A percentile compares a stretch with the other conserved stretches of the same genome.
These are phyloP conservation scores for Dryadomyces quercus-mongolicae DNA, from an alignment of 2,329 filamentous ascomycete species.

Conservation along the genomic window DNA sequence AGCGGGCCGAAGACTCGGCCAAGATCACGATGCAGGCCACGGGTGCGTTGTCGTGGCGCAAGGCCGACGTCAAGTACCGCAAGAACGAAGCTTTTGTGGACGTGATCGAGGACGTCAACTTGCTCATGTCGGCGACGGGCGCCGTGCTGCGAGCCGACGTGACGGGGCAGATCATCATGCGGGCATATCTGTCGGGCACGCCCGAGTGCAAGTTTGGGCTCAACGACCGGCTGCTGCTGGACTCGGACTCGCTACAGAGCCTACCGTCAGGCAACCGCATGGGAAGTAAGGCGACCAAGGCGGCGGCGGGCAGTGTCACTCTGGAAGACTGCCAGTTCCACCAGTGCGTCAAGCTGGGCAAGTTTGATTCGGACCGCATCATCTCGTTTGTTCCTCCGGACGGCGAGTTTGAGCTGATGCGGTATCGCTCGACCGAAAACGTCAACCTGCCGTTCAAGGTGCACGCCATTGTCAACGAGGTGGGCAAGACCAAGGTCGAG, in stretches of 20 bases:
- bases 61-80: conserved; percentile 95
- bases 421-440: conserved; percentile 95
- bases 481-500: conserved; percentile 94
- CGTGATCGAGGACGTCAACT: conserved; percentile 97
- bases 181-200: conserved; percentile 89
- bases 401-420: conserved; percentile 97
- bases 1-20: conserved; percentile 78
- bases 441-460: conserved; percentile 98
- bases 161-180: conserved; percentile 96
- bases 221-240: conserved; percentile 88
- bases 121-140: conserved; percentile 96
- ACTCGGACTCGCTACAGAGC: conserved; percentile 54
- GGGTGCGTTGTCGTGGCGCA: conserved; percentile 89
- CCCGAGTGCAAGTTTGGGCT: conserved; percentile 98
- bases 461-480: conserved; percentile 94
- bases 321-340: conserved; percentile 98
- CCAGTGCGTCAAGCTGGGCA: conserved; percentile 94
- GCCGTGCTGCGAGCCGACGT: conserved; percentile 92
- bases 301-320: conserved; percentile 87
- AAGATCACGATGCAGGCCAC: conserved; percentile 99
- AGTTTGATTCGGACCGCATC: conserved; percentile 92
- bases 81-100: conserved; percentile 99
- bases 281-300: conserved; percentile 83
- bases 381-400: conserved; percentile 96
- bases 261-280: conserved; percentile 64